phyloP scores from a whole-genome alignment of 202 grass and related monocot genomes.

The Setaria italica region DNA sequence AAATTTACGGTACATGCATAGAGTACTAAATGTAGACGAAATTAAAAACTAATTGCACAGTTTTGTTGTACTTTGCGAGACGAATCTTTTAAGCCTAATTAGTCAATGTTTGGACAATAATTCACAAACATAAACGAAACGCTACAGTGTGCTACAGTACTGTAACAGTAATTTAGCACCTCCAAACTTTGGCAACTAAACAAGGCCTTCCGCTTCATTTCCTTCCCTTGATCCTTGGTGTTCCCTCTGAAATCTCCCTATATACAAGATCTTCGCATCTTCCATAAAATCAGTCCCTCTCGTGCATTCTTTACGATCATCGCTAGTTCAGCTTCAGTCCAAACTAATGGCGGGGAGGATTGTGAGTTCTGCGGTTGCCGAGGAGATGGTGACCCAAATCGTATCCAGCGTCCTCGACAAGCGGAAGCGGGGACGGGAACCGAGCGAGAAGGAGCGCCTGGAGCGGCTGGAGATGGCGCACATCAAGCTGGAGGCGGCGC shows the following conservation, averaged over 20 bases:
- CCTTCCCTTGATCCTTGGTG: neutral
- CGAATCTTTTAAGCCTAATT: too few relatives aligned
- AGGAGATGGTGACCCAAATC: neutral
- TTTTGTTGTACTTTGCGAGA: too few relatives aligned
- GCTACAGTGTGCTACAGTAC: too few relatives aligned
- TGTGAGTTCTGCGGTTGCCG: neutral
- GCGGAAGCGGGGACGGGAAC: too few relatives aligned
- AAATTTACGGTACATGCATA: too few relatives aligned
- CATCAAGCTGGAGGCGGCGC: slow-evolving; percentile 29
- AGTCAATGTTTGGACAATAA: too few relatives aligned
- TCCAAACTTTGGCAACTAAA: too few relatives aligned
- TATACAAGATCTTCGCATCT: neutral
- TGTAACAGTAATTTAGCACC: too few relatives aligned
- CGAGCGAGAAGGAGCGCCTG: neutral
- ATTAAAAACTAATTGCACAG: too few relatives aligned
- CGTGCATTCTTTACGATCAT: neutral
- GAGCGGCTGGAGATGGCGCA: slow-evolving; percentile 48
- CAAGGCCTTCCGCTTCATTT: neutral
- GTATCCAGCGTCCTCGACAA: neutral
- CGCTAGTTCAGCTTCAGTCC: neutral
- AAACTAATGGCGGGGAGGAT: slow-evolving; percentile 1
- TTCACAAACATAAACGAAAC: too few relatives aligned
- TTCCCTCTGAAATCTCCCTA: neutral
- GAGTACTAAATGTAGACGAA: too few relatives aligned
- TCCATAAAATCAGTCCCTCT: neutral